These are phyloP conservation scores for Backusella psychrophila DNA, from an alignment of 192 early-diverging fungal species.

Conservation along the genomic window DNA sequence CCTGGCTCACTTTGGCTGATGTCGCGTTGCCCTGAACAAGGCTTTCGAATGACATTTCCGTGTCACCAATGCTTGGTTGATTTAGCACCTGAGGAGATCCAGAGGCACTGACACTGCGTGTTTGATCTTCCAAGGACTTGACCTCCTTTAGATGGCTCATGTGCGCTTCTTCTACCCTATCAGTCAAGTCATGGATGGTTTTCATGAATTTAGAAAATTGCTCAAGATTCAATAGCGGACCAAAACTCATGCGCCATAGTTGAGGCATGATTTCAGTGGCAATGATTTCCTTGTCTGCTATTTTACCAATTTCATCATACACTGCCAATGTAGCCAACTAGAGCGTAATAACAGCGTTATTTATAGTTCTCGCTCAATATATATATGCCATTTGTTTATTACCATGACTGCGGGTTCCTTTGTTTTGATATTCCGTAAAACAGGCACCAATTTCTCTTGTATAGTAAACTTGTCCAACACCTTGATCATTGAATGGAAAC, in stretches of 20 bases:
- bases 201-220: slow-evolving; percentile 72
- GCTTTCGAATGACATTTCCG: slow-evolving; percentile 6
- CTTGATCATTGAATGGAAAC: slow-evolving; percentile 68
- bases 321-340: slow-evolving; percentile 75
- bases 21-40: slow-evolving; percentile 16
- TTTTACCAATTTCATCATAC: slow-evolving; percentile 75
- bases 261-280: slow-evolving; percentile 77
- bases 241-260: slow-evolving; percentile 74
- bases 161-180: slow-evolving; percentile 60
- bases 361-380: background rate
- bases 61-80: background rate
- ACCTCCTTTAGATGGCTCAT: slow-evolving; percentile 57
- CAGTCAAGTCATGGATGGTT: slow-evolving; percentile 53
- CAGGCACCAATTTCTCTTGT: slow-evolving; percentile 73
- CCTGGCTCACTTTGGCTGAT: background rate
- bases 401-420: slow-evolving; percentile 75
- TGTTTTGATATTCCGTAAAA: slow-evolving; percentile 72
- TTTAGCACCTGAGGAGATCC: slow-evolving; percentile 15
- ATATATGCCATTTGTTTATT: background rate
- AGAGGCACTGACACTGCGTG: slow-evolving; percentile 33
- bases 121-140: slow-evolving; percentile 50
- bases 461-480: slow-evolving; percentile 67
- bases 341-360: background rate
- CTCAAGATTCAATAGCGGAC: slow-evolving; percentile 61
- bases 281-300: slow-evolving; percentile 70